Evolutionary conservation across 805 yeast genomes (phyloP), one percentile per base, ranked within the genome.

Genomic region (Crinitomyces ghanaensis): DNA sequence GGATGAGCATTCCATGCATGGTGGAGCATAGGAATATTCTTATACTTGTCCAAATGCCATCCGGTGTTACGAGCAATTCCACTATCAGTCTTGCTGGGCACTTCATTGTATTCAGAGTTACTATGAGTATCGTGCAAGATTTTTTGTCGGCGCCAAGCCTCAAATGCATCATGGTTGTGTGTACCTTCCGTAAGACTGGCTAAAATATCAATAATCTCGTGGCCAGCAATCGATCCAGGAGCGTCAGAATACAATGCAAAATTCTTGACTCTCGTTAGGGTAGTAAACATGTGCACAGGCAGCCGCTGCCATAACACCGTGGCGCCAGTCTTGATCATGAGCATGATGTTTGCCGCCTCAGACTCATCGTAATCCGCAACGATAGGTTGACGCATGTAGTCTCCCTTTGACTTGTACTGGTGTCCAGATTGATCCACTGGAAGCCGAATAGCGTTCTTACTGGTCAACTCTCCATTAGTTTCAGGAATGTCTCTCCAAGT

Each of bases 271-370:
- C 48, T 38, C 2, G 51, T 44, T 11, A 58, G 37, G 3, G 62
- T 52, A 5, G 62, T 54, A 24, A 43, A 26, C 16, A 54, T 24
- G 34, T 60, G 65, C 9, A 53, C 35, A 6, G 63, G 62, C 28
- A 57, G 28, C n/a, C 61, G 54, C 15, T 44, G 31, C 59, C 58
- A 53, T 28, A 50, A 41, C 4, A 48, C 56, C 3, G 54, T 48
- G 6, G 49, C 47, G 8, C 62, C 61, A 1, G 62, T 56, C 36
- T 57, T 58, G 31, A 58, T 40, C 49, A 58, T 48, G 25, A 59
- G 35, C 26, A 51, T 54, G 4, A 53, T 38, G n/a, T n/a, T n/a
- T n/a, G n/a, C n/a, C n/a, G n/a, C n/a, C n/a, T n/a, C n/a, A 8
- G 43, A 36, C 16, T 43, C 49, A 8, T 44, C 34, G 24, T 40